Evolutionary conservation across 257 asterid species (phyloP).

Genomic region (Lantana camara): DNA sequence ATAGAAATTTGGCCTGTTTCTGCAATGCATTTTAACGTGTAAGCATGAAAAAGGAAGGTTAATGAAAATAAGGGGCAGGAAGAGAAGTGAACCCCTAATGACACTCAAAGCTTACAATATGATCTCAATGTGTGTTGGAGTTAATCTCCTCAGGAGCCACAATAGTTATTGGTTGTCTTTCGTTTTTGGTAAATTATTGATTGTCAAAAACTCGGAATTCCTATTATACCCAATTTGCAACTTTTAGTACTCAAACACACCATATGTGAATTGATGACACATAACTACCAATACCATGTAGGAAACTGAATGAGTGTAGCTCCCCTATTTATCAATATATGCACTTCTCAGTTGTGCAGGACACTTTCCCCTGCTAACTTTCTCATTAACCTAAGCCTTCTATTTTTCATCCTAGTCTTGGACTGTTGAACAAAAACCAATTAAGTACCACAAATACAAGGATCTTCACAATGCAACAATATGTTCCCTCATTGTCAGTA

Average conservation of each 20-base stretch:
- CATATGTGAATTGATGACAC: background rate
- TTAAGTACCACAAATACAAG: too few species aligned
- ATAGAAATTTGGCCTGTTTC: background rate
- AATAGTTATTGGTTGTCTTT: background rate
- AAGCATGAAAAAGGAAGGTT: background rate
- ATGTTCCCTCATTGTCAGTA: background rate
- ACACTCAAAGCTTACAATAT: background rate
- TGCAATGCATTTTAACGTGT: background rate
- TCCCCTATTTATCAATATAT: background rate
- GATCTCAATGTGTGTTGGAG: conserved; percentile 7
- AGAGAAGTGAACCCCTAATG: background rate
- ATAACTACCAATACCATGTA: background rate
- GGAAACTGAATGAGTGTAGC: background rate
- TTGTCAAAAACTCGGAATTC: background rate
- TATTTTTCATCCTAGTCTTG: background rate
- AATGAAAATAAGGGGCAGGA: background rate
- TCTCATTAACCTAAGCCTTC: background rate
- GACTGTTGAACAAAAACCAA: background rate
- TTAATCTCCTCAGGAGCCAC: background rate
- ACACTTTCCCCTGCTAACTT: background rate
- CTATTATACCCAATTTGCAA: background rate
- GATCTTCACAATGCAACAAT: background rate
- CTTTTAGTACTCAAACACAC: background rate
- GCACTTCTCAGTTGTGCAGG: background rate
- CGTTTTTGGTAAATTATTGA: too few species aligned